Evolutionary conservation across 2,329 filamentous ascomycete genomes (phyloP).

Genomic region (Trematosphaeria pertusa): DNA sequence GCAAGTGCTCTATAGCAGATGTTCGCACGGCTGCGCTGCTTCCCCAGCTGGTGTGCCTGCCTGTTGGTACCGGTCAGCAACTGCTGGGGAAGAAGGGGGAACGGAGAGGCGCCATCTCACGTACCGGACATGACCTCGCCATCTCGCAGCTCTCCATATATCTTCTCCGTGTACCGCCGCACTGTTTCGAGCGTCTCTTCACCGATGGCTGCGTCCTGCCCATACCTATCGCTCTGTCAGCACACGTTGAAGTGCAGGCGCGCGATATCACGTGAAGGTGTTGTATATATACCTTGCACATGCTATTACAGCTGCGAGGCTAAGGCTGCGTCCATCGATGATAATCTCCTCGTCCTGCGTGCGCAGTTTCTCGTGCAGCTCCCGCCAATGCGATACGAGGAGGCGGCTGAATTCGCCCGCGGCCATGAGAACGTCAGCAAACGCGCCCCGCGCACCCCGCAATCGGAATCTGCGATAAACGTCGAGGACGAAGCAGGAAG

Average conservation of each 20-base stretch:
- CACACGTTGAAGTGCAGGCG: neutral
- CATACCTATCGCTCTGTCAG: slow-evolving; percentile 10
- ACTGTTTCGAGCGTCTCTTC: slow-evolving; percentile 11
- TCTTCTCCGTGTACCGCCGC: slow-evolving; percentile 10
- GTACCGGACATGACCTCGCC: slow-evolving; percentile 14
- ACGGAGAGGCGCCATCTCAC: neutral
- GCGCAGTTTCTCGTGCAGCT: slow-evolving; percentile 16
- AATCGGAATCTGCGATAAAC: too few species aligned
- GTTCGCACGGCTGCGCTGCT: slow-evolving; percentile 6
- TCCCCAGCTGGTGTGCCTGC: slow-evolving; percentile 11
- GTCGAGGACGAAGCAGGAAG: too few species aligned
- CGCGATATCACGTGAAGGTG: neutral
- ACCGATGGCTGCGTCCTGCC: slow-evolving; percentile 12
- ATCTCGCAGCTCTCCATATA: slow-evolving; percentile 11
- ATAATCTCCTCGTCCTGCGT: slow-evolving; percentile 20
- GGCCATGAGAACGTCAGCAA: slow-evolving; percentile 9
- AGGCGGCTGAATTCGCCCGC: slow-evolving; percentile 21
- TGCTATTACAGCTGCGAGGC: slow-evolving; percentile 18
- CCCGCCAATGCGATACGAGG: slow-evolving; percentile 23
- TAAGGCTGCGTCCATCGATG: slow-evolving; percentile 20
- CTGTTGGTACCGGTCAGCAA: slow-evolving; percentile 3
- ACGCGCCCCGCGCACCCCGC: neutral
- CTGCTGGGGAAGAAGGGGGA: neutral
- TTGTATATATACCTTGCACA: slow-evolving; percentile 22
- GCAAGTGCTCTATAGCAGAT: slow-evolving; percentile 11